These are phyloP conservation scores for Oxytropis ochrocephala DNA, from an alignment of 306 rosid species.

Conservation along the genomic window DNA sequence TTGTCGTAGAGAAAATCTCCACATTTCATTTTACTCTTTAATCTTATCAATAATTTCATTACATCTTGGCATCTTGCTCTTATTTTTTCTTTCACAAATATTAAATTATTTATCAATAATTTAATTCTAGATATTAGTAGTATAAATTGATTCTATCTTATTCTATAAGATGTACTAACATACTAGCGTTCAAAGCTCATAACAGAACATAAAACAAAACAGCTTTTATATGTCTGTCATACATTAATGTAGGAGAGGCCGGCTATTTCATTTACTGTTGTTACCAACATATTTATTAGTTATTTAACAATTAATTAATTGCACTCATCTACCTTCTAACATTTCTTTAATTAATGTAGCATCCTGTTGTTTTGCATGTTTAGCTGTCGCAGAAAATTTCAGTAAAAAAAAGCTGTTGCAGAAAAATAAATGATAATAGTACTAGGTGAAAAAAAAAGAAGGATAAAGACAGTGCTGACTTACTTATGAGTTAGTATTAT, in stretches of 20 bases:
- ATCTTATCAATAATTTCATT: too few relatives aligned
- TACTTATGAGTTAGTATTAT: too few relatives aligned
- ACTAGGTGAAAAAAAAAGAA: neutral
- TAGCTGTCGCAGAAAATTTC: neutral
- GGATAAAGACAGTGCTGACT: neutral
- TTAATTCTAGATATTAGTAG: too few relatives aligned
- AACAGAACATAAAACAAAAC: conserved; percentile 20
- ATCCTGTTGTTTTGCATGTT: conserved; percentile 13
- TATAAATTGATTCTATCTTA: too few relatives aligned
- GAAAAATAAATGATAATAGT: neutral
- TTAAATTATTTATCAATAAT: too few relatives aligned
- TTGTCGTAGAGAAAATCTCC: too few relatives aligned
- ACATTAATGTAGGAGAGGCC: conserved; percentile 12
- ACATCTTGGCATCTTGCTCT: too few relatives aligned
- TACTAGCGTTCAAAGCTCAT: neutral
- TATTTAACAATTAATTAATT: conserved; percentile 23
- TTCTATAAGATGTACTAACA: neutral
- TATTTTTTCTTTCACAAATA: too few relatives aligned
- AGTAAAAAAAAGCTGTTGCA: too few relatives aligned
- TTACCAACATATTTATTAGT: conserved; percentile 22
- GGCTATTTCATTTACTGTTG: conserved; percentile 23
- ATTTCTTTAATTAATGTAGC: conserved; percentile 20
- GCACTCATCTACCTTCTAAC: conserved; percentile 18
- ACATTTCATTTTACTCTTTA: too few relatives aligned
- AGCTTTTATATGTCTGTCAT: conserved; percentile 19